Conservation (phyloP, 176 grass and related monocot genomes). For the Bothriochloa decipiens region DNA sequence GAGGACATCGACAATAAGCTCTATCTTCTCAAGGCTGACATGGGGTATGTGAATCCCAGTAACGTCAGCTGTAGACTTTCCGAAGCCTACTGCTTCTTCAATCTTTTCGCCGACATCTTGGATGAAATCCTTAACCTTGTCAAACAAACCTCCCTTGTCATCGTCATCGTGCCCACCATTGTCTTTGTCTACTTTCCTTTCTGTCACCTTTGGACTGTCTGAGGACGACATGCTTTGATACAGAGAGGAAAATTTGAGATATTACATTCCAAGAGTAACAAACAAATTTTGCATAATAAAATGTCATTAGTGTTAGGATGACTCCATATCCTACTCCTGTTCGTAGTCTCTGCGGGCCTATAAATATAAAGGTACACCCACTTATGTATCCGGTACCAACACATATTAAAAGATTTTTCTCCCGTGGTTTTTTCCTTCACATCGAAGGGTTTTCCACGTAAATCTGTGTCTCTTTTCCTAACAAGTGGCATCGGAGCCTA, state of each 20-base stretch:
- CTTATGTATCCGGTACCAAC: no score
- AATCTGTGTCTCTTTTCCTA: no score
- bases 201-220: slow-evolving; percentile 41
- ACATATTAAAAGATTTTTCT: no score
- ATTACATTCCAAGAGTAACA: neutral
- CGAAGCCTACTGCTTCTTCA: slow-evolving; percentile 61
- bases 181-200: slow-evolving; percentile 45
- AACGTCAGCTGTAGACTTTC: slow-evolving; percentile 59
- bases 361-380: no score
- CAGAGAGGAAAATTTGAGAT: neutral
- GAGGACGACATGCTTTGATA: slow-evolving; percentile 52
- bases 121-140: slow-evolving; percentile 82
- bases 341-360: no score
- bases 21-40: slow-evolving; percentile 63
- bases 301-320: no score
- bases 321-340: no score
- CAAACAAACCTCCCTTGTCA: slow-evolving; percentile 55
- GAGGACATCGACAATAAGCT: slow-evolving; percentile 54
- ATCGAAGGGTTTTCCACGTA: no score
- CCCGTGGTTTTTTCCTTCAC: no score
- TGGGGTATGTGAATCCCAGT: slow-evolving; percentile 62
- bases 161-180: slow-evolving; percentile 5
- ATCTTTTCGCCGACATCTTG: slow-evolving; percentile 78
- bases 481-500: no score
- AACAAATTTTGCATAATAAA: neutral